phyloP scores from a whole-genome alignment of 345 rosid genomes.

The Geranium brycei region DNA sequence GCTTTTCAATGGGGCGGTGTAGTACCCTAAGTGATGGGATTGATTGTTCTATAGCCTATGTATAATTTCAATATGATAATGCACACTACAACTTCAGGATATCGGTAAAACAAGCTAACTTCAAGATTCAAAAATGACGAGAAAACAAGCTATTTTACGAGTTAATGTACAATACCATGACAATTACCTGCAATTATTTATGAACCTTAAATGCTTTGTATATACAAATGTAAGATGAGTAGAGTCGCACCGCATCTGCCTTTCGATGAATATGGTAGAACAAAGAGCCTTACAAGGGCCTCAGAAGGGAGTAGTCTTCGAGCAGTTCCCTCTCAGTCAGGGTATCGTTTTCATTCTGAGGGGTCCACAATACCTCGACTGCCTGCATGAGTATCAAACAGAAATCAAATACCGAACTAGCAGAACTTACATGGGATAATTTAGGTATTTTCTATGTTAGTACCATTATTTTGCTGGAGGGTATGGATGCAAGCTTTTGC shows the following conservation, averaged over 20 bases:
- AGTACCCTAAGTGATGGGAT: not conserved
- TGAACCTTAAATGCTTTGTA: not conserved
- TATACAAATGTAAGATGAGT: not conserved
- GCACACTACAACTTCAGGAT: too few relatives aligned
- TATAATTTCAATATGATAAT: too few relatives aligned
- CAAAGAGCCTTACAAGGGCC: conserved; percentile 39
- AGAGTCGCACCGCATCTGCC: too few relatives aligned
- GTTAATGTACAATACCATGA: not conserved
- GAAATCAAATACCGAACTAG: conserved; percentile 7
- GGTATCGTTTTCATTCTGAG: conserved; percentile 71
- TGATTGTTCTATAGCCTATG: too few relatives aligned
- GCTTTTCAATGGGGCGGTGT: conserved; percentile 11
- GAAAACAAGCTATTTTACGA: not conserved
- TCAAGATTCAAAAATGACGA: not conserved
- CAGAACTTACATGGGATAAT: not conserved
- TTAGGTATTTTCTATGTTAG: conserved; percentile 5
- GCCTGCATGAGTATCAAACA: conserved; percentile 38
- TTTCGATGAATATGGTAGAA: too few relatives aligned
- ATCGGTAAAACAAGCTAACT: too few relatives aligned
- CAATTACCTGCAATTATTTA: too few relatives aligned
- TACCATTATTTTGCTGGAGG: conserved; percentile 60
- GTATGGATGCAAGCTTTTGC: conserved; percentile 65
- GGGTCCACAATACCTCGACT: conserved; percentile 94
- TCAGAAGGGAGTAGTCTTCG: conserved; percentile 82
- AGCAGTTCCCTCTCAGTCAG: conserved; percentile 67